phyloP scores from a whole-genome alignment of 2,329 filamentous ascomycete species.

The Exophiala spinifera region DNA sequence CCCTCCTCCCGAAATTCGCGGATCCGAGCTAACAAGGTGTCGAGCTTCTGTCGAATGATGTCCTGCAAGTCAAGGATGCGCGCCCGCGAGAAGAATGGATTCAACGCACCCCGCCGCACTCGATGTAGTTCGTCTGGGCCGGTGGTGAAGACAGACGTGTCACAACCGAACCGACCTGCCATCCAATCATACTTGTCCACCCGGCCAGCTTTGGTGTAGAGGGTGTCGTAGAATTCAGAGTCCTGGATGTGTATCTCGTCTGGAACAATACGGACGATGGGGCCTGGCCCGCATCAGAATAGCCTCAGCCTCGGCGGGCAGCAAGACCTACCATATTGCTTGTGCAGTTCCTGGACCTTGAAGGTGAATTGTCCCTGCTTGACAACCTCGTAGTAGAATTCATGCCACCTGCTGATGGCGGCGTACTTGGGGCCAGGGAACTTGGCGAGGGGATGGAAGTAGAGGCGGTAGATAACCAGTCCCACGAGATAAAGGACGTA shows the following conservation, averaged over 20 bases:
- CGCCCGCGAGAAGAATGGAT: slow-evolving; percentile 35
- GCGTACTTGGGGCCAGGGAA: slow-evolving; percentile 36
- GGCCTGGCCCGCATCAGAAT: slow-evolving; percentile 25
- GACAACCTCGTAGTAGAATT: slow-evolving; percentile 33
- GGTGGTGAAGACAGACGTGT: slow-evolving; percentile 33
- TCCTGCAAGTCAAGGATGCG: slow-evolving; percentile 31
- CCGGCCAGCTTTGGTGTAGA: slow-evolving; percentile 34
- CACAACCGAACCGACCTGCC: slow-evolving; percentile 32
- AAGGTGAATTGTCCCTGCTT: slow-evolving; percentile 29
- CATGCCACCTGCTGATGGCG: slow-evolving; percentile 31
- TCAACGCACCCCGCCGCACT: slow-evolving; percentile 33
- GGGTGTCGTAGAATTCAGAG: slow-evolving; percentile 31
- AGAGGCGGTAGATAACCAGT: slow-evolving; percentile 30
- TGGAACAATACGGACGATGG: slow-evolving; percentile 36
- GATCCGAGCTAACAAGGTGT: slow-evolving; percentile 27
- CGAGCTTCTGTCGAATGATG: slow-evolving; percentile 31
- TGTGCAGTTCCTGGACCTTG: slow-evolving; percentile 30
- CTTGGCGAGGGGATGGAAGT: slow-evolving; percentile 32
- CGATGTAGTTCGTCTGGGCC: slow-evolving; percentile 33
- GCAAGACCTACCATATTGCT: slow-evolving; percentile 30
- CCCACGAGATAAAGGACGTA: slow-evolving; percentile 13
- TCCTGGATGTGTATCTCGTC: slow-evolving; percentile 36
- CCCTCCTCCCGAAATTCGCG: slow-evolving; percentile 17
- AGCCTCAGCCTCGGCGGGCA: neutral
- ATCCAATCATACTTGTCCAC: slow-evolving; percentile 34